These are phyloP conservation scores for Neoscytalidium dimidiatum DNA, from an alignment of 2,329 filamentous ascomycete species.

Conservation along the genomic window DNA sequence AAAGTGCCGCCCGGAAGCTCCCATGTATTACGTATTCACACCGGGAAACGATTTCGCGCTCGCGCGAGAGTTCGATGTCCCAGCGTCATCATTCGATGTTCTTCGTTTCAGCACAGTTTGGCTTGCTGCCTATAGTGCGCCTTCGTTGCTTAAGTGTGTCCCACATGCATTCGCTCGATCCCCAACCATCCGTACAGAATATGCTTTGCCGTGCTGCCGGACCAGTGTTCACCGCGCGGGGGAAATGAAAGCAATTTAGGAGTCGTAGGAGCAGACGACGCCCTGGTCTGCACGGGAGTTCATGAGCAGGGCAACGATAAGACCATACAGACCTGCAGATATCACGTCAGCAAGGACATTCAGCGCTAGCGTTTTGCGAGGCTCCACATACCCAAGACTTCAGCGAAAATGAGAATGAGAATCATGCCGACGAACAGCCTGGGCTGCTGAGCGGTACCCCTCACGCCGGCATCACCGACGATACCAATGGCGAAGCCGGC, in stretches of 20 bases:
- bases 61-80: slow-evolving; percentile 1
- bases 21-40: slow-evolving; percentile 15
- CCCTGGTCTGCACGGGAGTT: slow-evolving; percentile 73
- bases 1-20: slow-evolving; percentile 17
- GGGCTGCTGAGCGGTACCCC: slow-evolving; percentile 81
- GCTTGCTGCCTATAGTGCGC: background rate
- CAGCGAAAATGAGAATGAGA: slow-evolving; percentile 98
- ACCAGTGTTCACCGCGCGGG: background rate
- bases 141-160: background rate
- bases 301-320: slow-evolving; percentile 99
- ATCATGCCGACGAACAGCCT: slow-evolving; percentile 97
- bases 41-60: background rate
- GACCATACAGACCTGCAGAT: slow-evolving; percentile 84
- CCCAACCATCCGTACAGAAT: slow-evolving; percentile 15
- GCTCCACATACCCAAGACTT: slow-evolving; percentile 81
- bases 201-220: slow-evolving; percentile 17
- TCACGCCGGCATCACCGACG: slow-evolving; percentile 78
- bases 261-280: slow-evolving; percentile 20
- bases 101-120: background rate
- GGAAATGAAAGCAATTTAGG: slow-evolving; percentile 14
- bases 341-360: slow-evolving; percentile 15
- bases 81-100: background rate
- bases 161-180: background rate
- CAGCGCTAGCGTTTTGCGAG: background rate
- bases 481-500: slow-evolving; percentile 75